A percentile compares a stretch with the other conserved stretches of the same genome.
These are phyloP conservation scores for Caloboletus firmus DNA, from an alignment of 1,284 basidiomycete species.

Conservation along the genomic window DNA sequence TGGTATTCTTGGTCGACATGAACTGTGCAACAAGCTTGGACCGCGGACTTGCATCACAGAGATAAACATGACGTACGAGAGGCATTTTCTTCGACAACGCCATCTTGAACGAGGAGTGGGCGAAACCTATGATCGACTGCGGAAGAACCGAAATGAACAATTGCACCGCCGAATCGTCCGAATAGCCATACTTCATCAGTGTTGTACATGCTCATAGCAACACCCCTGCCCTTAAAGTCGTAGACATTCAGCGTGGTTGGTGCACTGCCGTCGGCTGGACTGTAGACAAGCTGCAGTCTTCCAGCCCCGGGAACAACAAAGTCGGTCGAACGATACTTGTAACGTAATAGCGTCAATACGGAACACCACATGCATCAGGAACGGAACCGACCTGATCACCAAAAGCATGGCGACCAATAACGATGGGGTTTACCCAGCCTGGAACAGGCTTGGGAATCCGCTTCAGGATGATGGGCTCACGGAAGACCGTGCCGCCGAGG, in stretches of 20 bases:
- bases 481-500: constrained; percentile 97
- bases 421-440: constrained; percentile 96
- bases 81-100: constrained; percentile 95
- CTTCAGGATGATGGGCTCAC: constrained; percentile 93
- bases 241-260: constrained; percentile 78
- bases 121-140: constrained; percentile 91
- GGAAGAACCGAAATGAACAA: constrained; percentile 8
- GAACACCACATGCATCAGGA: constrained; percentile 8
- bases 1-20: constrained; percentile 98
- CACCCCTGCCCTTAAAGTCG: constrained; percentile 87
- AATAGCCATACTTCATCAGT: constrained; percentile 72
- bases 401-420: constrained; percentile 94
- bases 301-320: constrained; percentile 85
- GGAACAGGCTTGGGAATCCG: constrained; percentile 92
- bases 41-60: background rate
- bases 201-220: constrained; percentile 95
- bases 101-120: constrained; percentile 98
- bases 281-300: constrained; percentile 87
- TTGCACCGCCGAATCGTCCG: background rate
- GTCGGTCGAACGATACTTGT: constrained; percentile 93
- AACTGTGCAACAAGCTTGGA: constrained; percentile 49
- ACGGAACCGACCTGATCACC: constrained; percentile 77
- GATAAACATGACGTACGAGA: constrained; percentile 49
- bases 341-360: constrained; percentile 9
- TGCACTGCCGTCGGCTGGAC: constrained; percentile 69